A percentile compares a stretch with the other conserved stretches of the same genome.
Conservation (phyloP, 192 early-diverging fungal genomes). For the Entophlyctis helioformis region DNA sequence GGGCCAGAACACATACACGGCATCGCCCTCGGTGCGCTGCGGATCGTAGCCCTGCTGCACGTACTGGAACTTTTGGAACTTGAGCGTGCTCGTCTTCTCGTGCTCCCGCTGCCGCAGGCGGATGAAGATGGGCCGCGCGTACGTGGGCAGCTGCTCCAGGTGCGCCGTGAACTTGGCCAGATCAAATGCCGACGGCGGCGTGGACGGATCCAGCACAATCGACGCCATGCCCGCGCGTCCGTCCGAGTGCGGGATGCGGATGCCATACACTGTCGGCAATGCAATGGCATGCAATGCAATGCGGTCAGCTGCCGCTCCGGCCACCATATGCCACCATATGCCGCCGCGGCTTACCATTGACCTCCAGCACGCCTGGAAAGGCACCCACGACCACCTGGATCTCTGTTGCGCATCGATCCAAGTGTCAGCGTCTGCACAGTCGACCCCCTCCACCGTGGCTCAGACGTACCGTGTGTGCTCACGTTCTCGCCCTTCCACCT, state of each 20-base stretch:
- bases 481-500: conserved; percentile 48
- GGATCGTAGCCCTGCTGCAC: conserved; percentile 1
- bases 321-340: too few relatives aligned
- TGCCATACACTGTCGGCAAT: conserved; percentile 14
- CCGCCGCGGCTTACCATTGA: too few relatives aligned
- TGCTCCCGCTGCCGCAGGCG: not conserved
- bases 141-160: conserved; percentile 7
- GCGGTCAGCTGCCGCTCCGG: too few relatives aligned
- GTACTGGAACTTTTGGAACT: conserved; percentile 6
- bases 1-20: too few relatives aligned
- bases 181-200: conserved; percentile 4
- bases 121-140: conserved; percentile 11
- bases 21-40: too few relatives aligned
- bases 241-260: conserved; percentile 9
- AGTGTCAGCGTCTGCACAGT: too few relatives aligned
- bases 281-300: too few relatives aligned
- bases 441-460: too few relatives aligned
- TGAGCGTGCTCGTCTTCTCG: conserved; percentile 7
- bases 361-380: too few relatives aligned
- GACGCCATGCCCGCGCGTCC: conserved; percentile 20
- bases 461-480: conserved; percentile 19
- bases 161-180: not conserved
- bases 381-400: too few relatives aligned
- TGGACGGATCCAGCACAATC: not conserved
- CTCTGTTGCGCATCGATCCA: conserved; percentile 1